A percentile compares a stretch with the other conserved stretches of the same genome.
Conservation (phyloP, 2,329 filamentous ascomycete genomes). For the Colletotrichum sp. region DNA sequence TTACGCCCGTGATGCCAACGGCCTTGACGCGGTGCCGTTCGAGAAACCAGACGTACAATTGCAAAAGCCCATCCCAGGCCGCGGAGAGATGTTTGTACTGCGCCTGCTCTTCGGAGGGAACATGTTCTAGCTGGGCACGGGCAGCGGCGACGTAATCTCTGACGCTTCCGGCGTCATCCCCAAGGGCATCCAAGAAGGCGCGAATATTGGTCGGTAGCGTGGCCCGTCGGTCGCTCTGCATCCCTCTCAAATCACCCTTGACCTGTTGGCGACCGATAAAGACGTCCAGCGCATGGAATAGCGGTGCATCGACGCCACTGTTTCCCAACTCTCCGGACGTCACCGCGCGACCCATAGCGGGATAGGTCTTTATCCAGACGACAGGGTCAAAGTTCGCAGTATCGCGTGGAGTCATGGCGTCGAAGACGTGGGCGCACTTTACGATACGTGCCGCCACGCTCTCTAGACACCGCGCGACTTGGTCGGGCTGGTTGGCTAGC, state of each 20-base stretch:
- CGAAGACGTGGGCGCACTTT: conserved; percentile 4
- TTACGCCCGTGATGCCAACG: conserved; percentile 12
- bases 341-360: conserved; percentile 11
- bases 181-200: conserved; percentile 9
- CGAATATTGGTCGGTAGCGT: conserved; percentile 11
- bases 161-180: neutral
- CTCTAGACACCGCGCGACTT: conserved; percentile 6
- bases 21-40: conserved; percentile 16
- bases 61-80: conserved; percentile 12
- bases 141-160: conserved; percentile 4
- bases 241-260: conserved; percentile 7
- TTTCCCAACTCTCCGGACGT: conserved; percentile 10
- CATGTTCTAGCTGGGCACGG: neutral
- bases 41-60: conserved; percentile 17
- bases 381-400: conserved; percentile 10
- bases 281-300: conserved; percentile 13
- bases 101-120: neutral
- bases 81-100: conserved; percentile 1
- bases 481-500: conserved; percentile 2
- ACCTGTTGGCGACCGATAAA: conserved; percentile 5
- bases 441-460: conserved; percentile 3
- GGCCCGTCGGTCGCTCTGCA: conserved; percentile 11
- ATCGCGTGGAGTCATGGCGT: conserved; percentile 12
- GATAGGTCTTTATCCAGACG: conserved; percentile 19
- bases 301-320: conserved; percentile 10